Conservation (phyloP, 2,329 filamentous ascomycete species). For the Aspergillus sp. region DNA sequence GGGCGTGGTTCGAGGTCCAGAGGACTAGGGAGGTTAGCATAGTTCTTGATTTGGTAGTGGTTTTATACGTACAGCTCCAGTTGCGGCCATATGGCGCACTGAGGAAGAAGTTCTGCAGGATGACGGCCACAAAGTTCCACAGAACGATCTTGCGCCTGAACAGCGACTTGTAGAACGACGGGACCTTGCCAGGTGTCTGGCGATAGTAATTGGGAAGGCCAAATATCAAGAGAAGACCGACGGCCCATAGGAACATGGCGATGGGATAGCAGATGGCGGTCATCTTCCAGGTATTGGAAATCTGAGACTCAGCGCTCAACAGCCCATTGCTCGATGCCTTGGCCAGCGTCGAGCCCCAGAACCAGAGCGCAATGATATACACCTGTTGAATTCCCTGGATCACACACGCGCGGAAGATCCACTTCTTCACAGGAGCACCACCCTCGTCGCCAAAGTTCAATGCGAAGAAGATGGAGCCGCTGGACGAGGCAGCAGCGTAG, state of each 20-base stretch:
- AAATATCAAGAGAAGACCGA: conserved; percentile 57
- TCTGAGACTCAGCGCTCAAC: conserved; percentile 32
- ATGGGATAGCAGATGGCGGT: conserved; percentile 54
- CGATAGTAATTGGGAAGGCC: conserved; percentile 68
- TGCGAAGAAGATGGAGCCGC: conserved; percentile 65
- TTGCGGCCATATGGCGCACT: conserved; percentile 66
- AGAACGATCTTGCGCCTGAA: conserved; percentile 64
- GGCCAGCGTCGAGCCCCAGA: conserved; percentile 56
- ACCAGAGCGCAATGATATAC: conserved; percentile 66
- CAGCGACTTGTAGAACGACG: conserved; percentile 65
- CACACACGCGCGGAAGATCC: conserved; percentile 65
- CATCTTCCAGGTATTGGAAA: no score
- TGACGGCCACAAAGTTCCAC: conserved; percentile 65
- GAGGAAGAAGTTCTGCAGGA: conserved; percentile 68
- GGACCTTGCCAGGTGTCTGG: conserved; percentile 62
- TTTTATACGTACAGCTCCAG: conserved; percentile 50
- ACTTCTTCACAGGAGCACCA: conserved; percentile 61
- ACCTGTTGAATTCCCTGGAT: conserved; percentile 68
- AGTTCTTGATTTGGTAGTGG: no score
- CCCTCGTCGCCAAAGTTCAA: conserved; percentile 67
- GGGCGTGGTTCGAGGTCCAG: conserved; percentile 47
- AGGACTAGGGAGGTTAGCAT: conserved; percentile 53
- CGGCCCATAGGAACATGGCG: conserved; percentile 56
- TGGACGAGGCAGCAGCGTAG: conserved; percentile 63
- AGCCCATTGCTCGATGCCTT: conserved; percentile 22